phyloP scores from a whole-genome alignment of 345 rosid species.

The Tarenaya hassleriana region DNA sequence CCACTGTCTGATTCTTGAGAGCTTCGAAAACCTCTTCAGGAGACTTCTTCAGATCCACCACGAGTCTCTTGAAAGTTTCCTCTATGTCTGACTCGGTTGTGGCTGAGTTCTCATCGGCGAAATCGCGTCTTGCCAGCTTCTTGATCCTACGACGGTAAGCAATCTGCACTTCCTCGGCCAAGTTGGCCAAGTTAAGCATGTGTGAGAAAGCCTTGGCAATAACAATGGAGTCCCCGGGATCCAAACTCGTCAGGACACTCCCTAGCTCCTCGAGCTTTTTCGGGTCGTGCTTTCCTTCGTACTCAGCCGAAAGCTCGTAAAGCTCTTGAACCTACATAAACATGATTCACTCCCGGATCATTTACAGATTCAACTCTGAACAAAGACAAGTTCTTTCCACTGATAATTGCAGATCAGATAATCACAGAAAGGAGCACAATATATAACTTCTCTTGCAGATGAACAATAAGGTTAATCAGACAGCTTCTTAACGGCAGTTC shows the following conservation, averaged over 20 bases:
- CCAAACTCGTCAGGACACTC: conserved; percentile 68
- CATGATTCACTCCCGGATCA: conserved; percentile 9
- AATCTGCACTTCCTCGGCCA: conserved; percentile 98
- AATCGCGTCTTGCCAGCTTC: conserved; percentile 81
- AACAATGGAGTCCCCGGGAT: conserved; percentile 91
- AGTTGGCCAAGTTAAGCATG: conserved; percentile 95
- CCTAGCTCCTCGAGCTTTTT: conserved; percentile 87
- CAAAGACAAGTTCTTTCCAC: conserved; percentile 13
- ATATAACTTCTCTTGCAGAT: too few species aligned
- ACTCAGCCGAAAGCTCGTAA: conserved; percentile 90
- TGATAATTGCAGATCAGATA: background rate
- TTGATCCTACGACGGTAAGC: conserved; percentile 75
- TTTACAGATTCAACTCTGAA: conserved; percentile 3
- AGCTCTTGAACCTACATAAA: conserved; percentile 82
- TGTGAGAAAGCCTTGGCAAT: conserved; percentile 80
- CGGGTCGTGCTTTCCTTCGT: conserved; percentile 71
- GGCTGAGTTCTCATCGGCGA: conserved; percentile 73
- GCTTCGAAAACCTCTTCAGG: conserved; percentile 95
- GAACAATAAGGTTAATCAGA: too few species aligned
- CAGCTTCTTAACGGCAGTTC: too few species aligned
- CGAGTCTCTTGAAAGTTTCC: conserved; percentile 86
- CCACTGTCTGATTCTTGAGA: conserved; percentile 92
- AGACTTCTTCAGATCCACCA: conserved; percentile 68
- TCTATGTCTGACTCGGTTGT: conserved; percentile 94
- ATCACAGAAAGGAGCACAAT: too few species aligned